Percentiles rank a stretch among this genome's conserved stretches.
phyloP scores from a whole-genome alignment of 2,329 filamentous ascomycete genomes.

The Aspergillus sp. region DNA sequence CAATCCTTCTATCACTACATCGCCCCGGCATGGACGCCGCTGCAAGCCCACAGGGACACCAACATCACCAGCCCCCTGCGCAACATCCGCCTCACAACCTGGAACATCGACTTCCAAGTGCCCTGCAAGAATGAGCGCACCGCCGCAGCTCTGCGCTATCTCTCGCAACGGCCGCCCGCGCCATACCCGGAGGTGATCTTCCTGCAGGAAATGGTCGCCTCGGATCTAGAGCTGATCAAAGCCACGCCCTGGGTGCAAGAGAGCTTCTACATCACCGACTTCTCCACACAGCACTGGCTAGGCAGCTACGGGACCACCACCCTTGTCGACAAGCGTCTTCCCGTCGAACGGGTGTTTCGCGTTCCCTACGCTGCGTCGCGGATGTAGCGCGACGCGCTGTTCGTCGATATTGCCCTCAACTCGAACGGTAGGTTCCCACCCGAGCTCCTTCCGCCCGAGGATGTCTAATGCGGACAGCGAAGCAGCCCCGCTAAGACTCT shows the following conservation, averaged over 20 bases:
- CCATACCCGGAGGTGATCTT: slow-evolving; percentile 42
- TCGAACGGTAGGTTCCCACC: neutral
- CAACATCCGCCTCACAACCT: slow-evolving; percentile 39
- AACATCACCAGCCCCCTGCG: slow-evolving; percentile 1
- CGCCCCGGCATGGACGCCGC: slow-evolving; percentile 1
- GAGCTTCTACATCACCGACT: slow-evolving; percentile 50
- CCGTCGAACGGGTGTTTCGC: slow-evolving; percentile 48
- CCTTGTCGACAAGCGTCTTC: slow-evolving; percentile 49
- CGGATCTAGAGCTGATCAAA: slow-evolving; percentile 47
- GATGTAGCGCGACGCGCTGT: slow-evolving; percentile 55
- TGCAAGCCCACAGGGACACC: neutral
- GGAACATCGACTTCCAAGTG: slow-evolving; percentile 51
- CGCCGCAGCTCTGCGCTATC: slow-evolving; percentile 38
- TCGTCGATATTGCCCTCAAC: slow-evolving; percentile 47
- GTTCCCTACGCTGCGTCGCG: slow-evolving; percentile 49
- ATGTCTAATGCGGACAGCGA: neutral
- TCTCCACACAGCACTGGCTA: slow-evolving; percentile 44
- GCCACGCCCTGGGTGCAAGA: slow-evolving; percentile 47
- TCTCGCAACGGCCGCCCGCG: slow-evolving; percentile 22
- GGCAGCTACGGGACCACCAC: slow-evolving; percentile 53
- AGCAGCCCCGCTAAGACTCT: slow-evolving; percentile 44
- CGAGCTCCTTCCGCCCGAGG: neutral
- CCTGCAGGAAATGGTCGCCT: slow-evolving; percentile 52
- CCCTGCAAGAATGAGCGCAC: slow-evolving; percentile 40
- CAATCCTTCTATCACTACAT: slow-evolving; percentile 9